A percentile compares a stretch with the other conserved stretches of the same genome.
phyloP scores from a whole-genome alignment of 345 rosid species.

The Conringia planisiliqua region DNA sequence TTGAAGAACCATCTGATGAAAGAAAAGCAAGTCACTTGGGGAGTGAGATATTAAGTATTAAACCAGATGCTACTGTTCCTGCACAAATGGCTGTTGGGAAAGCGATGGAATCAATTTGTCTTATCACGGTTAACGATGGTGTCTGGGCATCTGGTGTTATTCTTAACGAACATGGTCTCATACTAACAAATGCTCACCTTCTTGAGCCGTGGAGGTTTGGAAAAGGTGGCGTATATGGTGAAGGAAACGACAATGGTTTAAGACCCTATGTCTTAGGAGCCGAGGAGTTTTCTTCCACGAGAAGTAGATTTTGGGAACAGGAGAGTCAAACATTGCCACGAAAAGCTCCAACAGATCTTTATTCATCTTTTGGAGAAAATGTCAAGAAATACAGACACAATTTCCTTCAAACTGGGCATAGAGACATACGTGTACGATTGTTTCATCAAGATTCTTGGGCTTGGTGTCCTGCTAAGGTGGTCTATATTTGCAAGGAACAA shows the following conservation, averaged over 20 bases:
- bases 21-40: slow-evolving; percentile 52
- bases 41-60: slow-evolving; percentile 2
- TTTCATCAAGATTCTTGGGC: slow-evolving; percentile 65
- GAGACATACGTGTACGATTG: slow-evolving; percentile 64
- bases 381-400: slow-evolving; percentile 33
- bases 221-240: slow-evolving; percentile 48
- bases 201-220: slow-evolving; percentile 97
- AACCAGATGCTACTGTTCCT: slow-evolving; percentile 26
- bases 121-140: slow-evolving; percentile 65
- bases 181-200: slow-evolving; percentile 92
- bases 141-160: slow-evolving; percentile 94
- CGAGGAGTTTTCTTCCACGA: slow-evolving; percentile 35
- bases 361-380: slow-evolving; percentile 30
- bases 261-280: slow-evolving; percentile 18
- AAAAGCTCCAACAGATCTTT: slow-evolving; percentile 18
- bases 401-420: slow-evolving; percentile 37
- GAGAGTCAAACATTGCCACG: slow-evolving; percentile 25
- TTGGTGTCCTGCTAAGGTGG: slow-evolving; percentile 75
- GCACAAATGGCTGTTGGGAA: slow-evolving; percentile 45
- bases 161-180: slow-evolving; percentile 74
- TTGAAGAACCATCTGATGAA: slow-evolving; percentile 53
- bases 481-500: slow-evolving; percentile 70
- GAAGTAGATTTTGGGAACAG: slow-evolving; percentile 30
- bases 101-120: slow-evolving; percentile 75
- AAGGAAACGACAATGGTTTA: slow-evolving; percentile 23